A percentile compares a stretch with the other conserved stretches of the same genome.
Evolutionary conservation across 306 rosid species (phyloP).

Genomic region (Mimosa pudica): DNA sequence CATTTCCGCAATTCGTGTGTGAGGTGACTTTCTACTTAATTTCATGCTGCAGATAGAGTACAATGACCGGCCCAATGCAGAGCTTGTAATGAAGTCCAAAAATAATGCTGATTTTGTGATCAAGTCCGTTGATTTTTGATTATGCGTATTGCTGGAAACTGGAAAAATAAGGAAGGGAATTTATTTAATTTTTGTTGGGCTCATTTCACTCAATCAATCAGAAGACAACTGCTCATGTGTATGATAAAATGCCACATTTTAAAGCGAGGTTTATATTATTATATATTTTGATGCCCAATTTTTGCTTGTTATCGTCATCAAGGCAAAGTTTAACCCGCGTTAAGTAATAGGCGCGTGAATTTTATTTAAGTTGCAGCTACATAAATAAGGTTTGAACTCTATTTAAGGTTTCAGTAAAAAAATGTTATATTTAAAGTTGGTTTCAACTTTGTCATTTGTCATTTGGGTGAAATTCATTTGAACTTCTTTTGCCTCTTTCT

Average conservation of each 20-base stretch:
- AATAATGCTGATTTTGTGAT: conserved; percentile 74
- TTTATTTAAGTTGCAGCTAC: neutral
- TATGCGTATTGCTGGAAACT: conserved; percentile 7
- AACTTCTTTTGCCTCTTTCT: neutral
- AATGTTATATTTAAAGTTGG: no score
- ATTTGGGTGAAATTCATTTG: neutral
- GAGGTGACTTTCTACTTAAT: conserved; percentile 16
- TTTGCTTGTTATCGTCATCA: neutral
- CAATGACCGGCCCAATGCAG: conserved; percentile 88
- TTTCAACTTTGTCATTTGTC: no score
- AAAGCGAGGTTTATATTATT: neutral
- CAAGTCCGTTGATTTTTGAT: conserved; percentile 71
- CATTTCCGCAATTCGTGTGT: neutral
- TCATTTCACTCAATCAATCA: no score
- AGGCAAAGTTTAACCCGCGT: neutral
- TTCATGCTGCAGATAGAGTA: conserved; percentile 64
- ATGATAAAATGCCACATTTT: neutral
- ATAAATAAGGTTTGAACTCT: neutral
- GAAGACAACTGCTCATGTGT: neutral
- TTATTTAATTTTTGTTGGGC: neutral
- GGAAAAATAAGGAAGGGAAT: neutral
- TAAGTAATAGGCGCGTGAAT: neutral
- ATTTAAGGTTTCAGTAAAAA: no score
- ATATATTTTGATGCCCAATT: neutral
- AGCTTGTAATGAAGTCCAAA: conserved; percentile 73